Percentiles rank a stretch among this genome's conserved stretches.
Evolutionary conservation across 2,329 filamentous ascomycete genomes (phyloP).

Genomic region (Allantophomopsis lycopodina): DNA sequence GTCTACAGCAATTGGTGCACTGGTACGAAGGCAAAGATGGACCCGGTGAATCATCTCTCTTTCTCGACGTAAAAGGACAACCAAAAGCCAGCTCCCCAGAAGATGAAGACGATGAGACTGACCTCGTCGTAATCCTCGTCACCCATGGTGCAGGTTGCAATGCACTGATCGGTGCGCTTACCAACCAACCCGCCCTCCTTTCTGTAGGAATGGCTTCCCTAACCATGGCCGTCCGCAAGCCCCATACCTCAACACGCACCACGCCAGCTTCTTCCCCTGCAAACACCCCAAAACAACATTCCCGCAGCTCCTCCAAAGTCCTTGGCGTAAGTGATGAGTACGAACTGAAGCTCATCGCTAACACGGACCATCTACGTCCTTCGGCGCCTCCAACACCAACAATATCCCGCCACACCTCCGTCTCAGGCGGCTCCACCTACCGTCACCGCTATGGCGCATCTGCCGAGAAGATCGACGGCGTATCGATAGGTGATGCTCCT

Average conservation of each 20-base stretch:
- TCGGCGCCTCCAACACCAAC: conserved; percentile 20
- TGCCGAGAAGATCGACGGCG: not conserved
- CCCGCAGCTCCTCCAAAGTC: conserved; percentile 18
- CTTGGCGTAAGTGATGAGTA: conserved; percentile 48
- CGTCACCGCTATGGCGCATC: not conserved
- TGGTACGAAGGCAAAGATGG: conserved; percentile 56
- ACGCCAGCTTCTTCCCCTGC: conserved; percentile 8
- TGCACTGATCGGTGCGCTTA: conserved; percentile 82
- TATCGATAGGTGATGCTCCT: not conserved
- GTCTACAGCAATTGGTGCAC: conserved; percentile 63
- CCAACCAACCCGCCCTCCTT: conserved; percentile 79
- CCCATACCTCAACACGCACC: conserved; percentile 5
- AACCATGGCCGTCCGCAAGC: conserved; percentile 67
- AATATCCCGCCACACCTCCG: conserved; percentile 5
- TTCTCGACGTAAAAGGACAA: conserved; percentile 1
- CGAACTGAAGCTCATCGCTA: conserved; percentile 62
- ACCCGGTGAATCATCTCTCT: conserved; percentile 1
- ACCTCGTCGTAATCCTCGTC: conserved; percentile 74
- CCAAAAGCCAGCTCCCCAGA: conserved; percentile 31
- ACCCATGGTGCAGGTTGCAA: conserved; percentile 96
- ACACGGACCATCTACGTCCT: conserved; percentile 54
- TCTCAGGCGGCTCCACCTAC: not conserved
- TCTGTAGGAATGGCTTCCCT: conserved; percentile 85
- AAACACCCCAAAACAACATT: conserved; percentile 22
- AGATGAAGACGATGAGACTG: conserved; percentile 43